Evolutionary conservation across 2,329 filamentous ascomycete genomes (phyloP).

Genomic region (Neonectria sp.): DNA sequence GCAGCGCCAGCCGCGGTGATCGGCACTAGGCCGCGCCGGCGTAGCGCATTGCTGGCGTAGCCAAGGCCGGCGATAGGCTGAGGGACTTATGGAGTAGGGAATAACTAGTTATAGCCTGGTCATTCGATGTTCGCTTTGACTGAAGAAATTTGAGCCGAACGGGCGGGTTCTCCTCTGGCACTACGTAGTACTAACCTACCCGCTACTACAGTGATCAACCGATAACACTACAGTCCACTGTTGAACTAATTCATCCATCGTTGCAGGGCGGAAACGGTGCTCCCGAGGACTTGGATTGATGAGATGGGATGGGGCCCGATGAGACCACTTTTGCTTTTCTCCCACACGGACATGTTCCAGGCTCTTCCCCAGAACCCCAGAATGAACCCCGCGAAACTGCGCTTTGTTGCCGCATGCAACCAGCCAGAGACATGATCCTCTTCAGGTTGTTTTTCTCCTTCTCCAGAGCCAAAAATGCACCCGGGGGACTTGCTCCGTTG

Average conservation of each 20-base stretch:
- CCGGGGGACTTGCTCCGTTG: background rate
- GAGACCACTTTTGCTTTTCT: conserved; percentile 20
- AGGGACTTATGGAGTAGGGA: conserved; percentile 7
- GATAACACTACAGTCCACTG: background rate
- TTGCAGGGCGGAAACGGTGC: background rate
- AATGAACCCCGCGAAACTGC: conserved; percentile 17
- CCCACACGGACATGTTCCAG: conserved; percentile 24
- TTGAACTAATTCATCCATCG: background rate
- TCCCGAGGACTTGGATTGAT: conserved; percentile 18
- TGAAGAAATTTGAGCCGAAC: background rate
- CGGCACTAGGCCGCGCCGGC: conserved; percentile 23
- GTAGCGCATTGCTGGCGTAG: background rate
- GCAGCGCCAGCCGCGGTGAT: conserved; percentile 21
- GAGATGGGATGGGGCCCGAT: conserved; percentile 11
- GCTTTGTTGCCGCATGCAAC: background rate
- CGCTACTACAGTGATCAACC: background rate
- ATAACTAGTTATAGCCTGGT: no score
- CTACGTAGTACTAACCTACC: no score
- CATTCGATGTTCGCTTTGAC: background rate
- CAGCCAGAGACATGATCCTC: background rate
- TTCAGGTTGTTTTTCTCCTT: no score
- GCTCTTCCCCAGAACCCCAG: conserved; percentile 29
- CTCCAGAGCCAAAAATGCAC: background rate
- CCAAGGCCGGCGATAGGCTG: conserved; percentile 7
- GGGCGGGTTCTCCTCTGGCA: no score